Base-by-base conservation (phyloP, 805 yeast genomes). In the Diddensiella transvaalensis region DNA sequence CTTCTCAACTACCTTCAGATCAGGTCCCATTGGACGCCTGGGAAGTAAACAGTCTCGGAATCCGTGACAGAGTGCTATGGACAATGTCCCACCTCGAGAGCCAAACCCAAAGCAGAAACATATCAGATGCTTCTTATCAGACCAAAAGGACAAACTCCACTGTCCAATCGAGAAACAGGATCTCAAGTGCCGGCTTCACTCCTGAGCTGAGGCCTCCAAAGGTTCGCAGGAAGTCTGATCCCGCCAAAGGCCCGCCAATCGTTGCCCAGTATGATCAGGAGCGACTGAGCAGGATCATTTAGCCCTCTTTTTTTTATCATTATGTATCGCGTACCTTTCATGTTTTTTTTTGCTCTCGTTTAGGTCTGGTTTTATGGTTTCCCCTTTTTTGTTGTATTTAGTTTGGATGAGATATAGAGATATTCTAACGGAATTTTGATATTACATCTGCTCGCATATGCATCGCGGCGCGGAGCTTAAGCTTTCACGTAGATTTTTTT, bases 181-280 rank as follows among this genome's bases (percentile, higher is more conserved):
- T 53, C 21, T 37, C 44, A 21, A 48, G 57, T 32, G 57, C 57
- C 10, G 57, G 57, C 11, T 53, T 53, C 24, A 46, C 57, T 13
- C 32, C 30, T 19, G 43, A 40, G 15, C 10, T 38, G 23, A 32
- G 23, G 11, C 32, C 43, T 23, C 18, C 15, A 23, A 40, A 23
- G 19, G 18, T 15, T 10, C 18, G 43, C 37, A 18, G 24, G 22
- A 18, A 44, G 10, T 39, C 44, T 4, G 48, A 44, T 15, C 36
- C 37, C 19, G n/a, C 26, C 8, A 40, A 39, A 15, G 35, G 15
- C 3, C 33, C 35, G 11, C 30, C 30, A 13, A 38, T 11, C 22
- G 21, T 24, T 17, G 43, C 43, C 33, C 57, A 53, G 42, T 53
- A 53, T 22, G 57, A 53, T 44, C 45, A 46, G 11, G 57, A 53